Conservation (phyloP, 805 yeast genomes). For the Metschnikowia sp. region DNA sequence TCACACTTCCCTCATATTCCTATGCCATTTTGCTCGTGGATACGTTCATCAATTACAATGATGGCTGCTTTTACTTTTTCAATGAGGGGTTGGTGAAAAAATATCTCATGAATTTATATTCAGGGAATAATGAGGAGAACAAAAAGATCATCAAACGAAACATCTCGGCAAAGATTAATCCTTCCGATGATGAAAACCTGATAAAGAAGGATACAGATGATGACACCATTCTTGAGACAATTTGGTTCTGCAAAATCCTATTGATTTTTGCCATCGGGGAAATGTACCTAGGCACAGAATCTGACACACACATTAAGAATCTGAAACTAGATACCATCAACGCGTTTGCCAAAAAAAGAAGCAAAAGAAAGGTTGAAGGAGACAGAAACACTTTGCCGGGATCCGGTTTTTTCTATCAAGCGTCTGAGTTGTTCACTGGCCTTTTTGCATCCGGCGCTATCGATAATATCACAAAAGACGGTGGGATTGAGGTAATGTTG, state of each 20-base stretch:
- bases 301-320: conserved; percentile 53
- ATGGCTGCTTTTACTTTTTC: conserved; percentile 81
- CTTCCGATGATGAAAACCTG: conserved; percentile 36
- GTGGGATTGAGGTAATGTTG: conserved; percentile 73
- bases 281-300: conserved; percentile 76
- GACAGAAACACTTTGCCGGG: conserved; percentile 60
- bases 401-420: conserved; percentile 72
- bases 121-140: conserved; percentile 43
- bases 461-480: conserved; percentile 73
- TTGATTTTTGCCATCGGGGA: conserved; percentile 78
- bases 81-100: conserved; percentile 77
- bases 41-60: conserved; percentile 73
- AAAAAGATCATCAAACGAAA: conserved; percentile 37
- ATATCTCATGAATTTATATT: conserved; percentile 60
- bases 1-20: conserved; percentile 71
- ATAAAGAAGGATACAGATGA: conserved; percentile 43
- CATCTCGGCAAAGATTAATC: conserved; percentile 21
- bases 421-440: conserved; percentile 75
- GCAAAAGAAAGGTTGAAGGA: conserved; percentile 14
- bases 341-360: conserved; percentile 18
- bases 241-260: conserved; percentile 76
- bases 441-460: conserved; percentile 76
- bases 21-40: conserved; percentile 74
- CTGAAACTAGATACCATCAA: conserved; percentile 21
- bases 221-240: conserved; percentile 66